phyloP scores from a whole-genome alignment of 2,329 filamentous ascomycete genomes.

The Xylariomycetidae sp. region DNA sequence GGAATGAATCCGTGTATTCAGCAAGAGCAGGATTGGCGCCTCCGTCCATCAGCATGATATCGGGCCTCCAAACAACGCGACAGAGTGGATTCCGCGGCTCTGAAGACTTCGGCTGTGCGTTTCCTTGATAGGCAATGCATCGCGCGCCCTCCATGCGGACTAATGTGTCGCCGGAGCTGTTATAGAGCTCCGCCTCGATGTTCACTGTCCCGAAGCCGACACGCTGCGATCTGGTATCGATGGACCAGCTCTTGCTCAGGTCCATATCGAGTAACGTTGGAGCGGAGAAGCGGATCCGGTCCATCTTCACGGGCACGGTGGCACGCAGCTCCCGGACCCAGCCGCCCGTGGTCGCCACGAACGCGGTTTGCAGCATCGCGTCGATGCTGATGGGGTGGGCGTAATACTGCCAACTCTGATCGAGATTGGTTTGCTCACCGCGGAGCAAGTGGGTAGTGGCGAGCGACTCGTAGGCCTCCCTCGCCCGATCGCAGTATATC shows the following conservation, averaged over 20 bases:
- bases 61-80: conserved; percentile 14
- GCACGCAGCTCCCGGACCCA: conserved; percentile 4
- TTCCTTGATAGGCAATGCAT: conserved; percentile 3
- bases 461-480: background rate
- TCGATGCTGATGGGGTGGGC: conserved; percentile 9
- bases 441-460: conserved; percentile 7
- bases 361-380: conserved; percentile 3
- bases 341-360: conserved; percentile 3
- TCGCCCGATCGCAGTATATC: conserved; percentile 4
- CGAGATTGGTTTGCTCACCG: background rate
- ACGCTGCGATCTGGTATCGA: background rate
- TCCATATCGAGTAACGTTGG: too few species aligned
- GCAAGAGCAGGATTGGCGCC: background rate
- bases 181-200: conserved; percentile 5
- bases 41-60: conserved; percentile 6
- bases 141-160: conserved; percentile 4
- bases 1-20: conserved; percentile 1
- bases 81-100: conserved; percentile 10
- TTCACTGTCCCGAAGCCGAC: conserved; percentile 6
- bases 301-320: conserved; percentile 8
- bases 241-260: too few species aligned
- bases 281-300: too few species aligned
- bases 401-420: conserved; percentile 1
- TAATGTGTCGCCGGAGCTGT: conserved; percentile 1
- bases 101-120: background rate